A percentile compares a stretch with the other conserved stretches of the same genome.
These are phyloP conservation scores for Epichloe brachyelytri DNA, from an alignment of 2,329 filamentous ascomycete genomes.

Conservation along the genomic window DNA sequence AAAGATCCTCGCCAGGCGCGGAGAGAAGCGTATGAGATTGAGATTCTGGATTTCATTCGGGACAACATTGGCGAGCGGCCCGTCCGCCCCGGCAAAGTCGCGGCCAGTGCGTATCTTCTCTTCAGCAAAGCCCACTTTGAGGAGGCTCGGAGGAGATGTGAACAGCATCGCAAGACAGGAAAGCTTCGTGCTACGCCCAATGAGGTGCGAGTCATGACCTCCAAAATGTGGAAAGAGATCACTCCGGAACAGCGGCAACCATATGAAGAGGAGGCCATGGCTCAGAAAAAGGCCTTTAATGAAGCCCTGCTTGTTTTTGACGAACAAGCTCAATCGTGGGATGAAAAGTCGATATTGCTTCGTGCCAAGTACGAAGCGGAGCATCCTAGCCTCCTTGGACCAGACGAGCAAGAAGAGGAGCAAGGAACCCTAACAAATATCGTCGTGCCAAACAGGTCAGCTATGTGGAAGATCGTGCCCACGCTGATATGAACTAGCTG, in stretches of 20 bases:
- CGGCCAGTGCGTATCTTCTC: slow-evolving; percentile 76
- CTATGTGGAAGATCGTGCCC: slow-evolving; percentile 21
- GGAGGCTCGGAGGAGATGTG: slow-evolving; percentile 44
- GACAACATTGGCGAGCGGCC: slow-evolving; percentile 61
- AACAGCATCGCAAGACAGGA: slow-evolving; percentile 48
- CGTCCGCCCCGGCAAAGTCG: slow-evolving; percentile 55
- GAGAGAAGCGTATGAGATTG: slow-evolving; percentile 42
- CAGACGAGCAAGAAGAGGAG: slow-evolving; percentile 12
- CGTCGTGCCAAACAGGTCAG: slow-evolving; percentile 25
- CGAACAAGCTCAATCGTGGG: slow-evolving; percentile 56
- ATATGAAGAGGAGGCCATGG: slow-evolving; percentile 61
- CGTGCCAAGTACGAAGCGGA: slow-evolving; percentile 38
- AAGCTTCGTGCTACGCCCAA: slow-evolving; percentile 58
- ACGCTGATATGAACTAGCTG: slow-evolving; percentile 15
- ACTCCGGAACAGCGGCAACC: slow-evolving; percentile 57
- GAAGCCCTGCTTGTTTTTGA: slow-evolving; percentile 46
- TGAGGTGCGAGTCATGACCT: slow-evolving; percentile 74
- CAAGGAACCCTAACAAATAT: slow-evolving; percentile 16
- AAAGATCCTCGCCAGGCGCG: slow-evolving; percentile 38
- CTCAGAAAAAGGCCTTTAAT: slow-evolving; percentile 54
- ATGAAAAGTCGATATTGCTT: slow-evolving; percentile 46
- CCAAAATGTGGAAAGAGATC: slow-evolving; percentile 82
- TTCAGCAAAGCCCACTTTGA: slow-evolving; percentile 73
- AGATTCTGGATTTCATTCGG: slow-evolving; percentile 38
- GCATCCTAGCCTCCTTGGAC: slow-evolving; percentile 26